A percentile compares a stretch with the other conserved stretches of the same genome.
Evolutionary conservation across 2,329 filamentous ascomycete genomes (phyloP).

Genomic region (Aspergillus transmontanensis): DNA sequence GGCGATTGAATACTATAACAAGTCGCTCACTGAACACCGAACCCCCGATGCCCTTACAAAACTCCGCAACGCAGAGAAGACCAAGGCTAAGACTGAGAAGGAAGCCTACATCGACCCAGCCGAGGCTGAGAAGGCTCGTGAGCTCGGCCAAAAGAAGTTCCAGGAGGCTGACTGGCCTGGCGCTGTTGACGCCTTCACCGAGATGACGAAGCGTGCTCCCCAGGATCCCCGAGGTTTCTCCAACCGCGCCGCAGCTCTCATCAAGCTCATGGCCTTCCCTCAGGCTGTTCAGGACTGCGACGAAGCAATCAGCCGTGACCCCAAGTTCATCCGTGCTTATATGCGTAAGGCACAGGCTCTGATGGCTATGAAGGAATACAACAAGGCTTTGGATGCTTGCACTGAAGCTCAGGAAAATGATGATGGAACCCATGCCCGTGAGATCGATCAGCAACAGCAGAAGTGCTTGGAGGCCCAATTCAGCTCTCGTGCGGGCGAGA

Average conservation of each 20-base stretch:
- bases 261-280: conserved; percentile 96
- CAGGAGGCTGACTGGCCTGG: conserved; percentile 95
- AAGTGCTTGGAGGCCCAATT: conserved; percentile 93
- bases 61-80: conserved; percentile 86
- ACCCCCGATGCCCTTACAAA: conserved; percentile 92
- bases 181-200: conserved; percentile 88
- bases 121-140: conserved; percentile 93
- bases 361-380: conserved; percentile 98
- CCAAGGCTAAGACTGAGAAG: conserved; percentile 74
- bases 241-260: conserved; percentile 94
- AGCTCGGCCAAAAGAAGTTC: conserved; percentile 95
- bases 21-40: conserved; percentile 92
- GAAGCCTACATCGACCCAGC: conserved; percentile 83
- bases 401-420: conserved; percentile 79
- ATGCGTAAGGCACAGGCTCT: conserved; percentile 94
- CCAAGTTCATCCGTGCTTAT: conserved; percentile 92
- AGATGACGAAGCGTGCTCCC: conserved; percentile 96
- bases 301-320: conserved; percentile 84
- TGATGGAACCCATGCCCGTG: conserved; percentile 77
- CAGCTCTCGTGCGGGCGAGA: conserved; percentile 86
- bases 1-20: conserved; percentile 88
- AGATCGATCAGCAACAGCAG: conserved; percentile 92
- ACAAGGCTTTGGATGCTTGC: conserved; percentile 88
- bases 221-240: conserved; percentile 93
- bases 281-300: conserved; percentile 92